Conservation (phyloP, 148 eudicot genomes). For the Polygonum aviculare region DNA sequence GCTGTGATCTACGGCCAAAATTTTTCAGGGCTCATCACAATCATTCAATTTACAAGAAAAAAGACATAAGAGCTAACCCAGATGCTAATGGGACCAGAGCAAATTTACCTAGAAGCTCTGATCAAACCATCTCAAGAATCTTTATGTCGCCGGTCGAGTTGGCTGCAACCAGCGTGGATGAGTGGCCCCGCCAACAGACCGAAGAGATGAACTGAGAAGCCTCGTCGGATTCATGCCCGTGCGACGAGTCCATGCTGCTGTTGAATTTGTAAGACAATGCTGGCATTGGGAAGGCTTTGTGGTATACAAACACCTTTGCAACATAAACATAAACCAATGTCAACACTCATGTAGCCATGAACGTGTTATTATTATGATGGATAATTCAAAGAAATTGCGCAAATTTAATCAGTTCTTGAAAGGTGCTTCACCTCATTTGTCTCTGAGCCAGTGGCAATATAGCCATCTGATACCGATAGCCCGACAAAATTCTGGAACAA, state of each 20-base stretch:
- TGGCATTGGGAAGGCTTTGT: constrained; percentile 95
- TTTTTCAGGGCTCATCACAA: constrained; percentile 6
- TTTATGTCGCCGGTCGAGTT: constrained; percentile 85
- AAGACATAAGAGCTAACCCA: constrained; percentile 1
- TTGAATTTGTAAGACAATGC: constrained; percentile 68
- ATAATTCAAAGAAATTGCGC: not conserved
- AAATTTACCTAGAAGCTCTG: not conserved
- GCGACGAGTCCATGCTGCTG: constrained; percentile 42
- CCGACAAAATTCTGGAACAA: constrained; percentile 88
- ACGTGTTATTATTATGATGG: not conserved
- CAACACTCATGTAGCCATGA: not conserved
- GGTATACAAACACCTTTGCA: constrained; percentile 73
- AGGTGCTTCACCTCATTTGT: constrained; percentile 76
- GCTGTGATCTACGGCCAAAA: not conserved
- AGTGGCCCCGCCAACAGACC: constrained; percentile 86
- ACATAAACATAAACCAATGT: not conserved
- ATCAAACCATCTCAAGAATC: constrained; percentile 78
- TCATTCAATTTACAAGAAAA: not conserved
- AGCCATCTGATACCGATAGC: constrained; percentile 86
- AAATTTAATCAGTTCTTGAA: not conserved
- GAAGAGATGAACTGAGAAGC: constrained; percentile 75
- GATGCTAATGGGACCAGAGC: not conserved
- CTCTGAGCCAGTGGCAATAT: constrained; percentile 97
- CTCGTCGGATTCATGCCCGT: constrained; percentile 72
- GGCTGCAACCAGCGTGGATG: constrained; percentile 83